These are phyloP conservation scores for Didymella lethalis DNA, from an alignment of 2,329 filamentous ascomycete genomes.

Conservation along the genomic window DNA sequence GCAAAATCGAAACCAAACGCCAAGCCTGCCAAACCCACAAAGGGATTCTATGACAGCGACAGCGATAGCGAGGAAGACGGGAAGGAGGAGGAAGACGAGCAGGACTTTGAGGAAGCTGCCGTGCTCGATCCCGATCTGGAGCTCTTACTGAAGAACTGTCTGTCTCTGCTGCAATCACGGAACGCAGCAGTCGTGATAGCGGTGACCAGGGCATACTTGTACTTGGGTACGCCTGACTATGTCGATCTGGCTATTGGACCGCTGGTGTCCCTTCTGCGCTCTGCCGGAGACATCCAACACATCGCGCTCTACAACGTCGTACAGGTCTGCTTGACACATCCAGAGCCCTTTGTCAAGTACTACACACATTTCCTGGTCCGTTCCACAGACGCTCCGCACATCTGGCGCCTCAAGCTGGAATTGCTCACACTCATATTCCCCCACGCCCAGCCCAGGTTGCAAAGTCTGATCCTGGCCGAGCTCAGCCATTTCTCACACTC, in stretches of 20 bases:
- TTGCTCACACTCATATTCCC: conserved; percentile 90
- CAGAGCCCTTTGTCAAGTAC: conserved; percentile 85
- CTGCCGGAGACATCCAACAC: conserved; percentile 86
- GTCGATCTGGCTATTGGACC: conserved; percentile 80
- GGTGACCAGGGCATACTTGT: conserved; percentile 83
- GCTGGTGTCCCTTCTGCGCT: conserved; percentile 82
- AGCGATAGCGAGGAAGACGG: conserved; percentile 53
- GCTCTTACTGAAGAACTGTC: conserved; percentile 79
- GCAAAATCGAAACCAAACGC: conserved; percentile 41
- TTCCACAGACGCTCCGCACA: conserved; percentile 77
- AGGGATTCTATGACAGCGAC: conserved; percentile 81
- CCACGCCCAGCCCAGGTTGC: conserved; percentile 75
- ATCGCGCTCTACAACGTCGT: conserved; percentile 94
- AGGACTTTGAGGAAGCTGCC: conserved; percentile 63
- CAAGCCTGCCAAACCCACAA: conserved; percentile 56
- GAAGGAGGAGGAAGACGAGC: conserved; percentile 54
- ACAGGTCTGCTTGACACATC: conserved; percentile 80
- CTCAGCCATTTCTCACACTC: conserved; percentile 98
- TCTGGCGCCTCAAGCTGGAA: conserved; percentile 93
- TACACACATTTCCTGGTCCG: conserved; percentile 88
- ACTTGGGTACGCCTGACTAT: conserved; percentile 81
- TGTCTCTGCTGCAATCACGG: conserved; percentile 86
- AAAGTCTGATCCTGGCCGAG: conserved; percentile 88
- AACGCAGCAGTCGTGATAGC: conserved; percentile 93
- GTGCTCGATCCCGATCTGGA: conserved; percentile 83